Percentiles rank a stretch among this genome's conserved stretches.
These are phyloP conservation scores for Mucor mucedo DNA, from an alignment of 371 early-diverging fungal genomes.

Conservation along the genomic window DNA sequence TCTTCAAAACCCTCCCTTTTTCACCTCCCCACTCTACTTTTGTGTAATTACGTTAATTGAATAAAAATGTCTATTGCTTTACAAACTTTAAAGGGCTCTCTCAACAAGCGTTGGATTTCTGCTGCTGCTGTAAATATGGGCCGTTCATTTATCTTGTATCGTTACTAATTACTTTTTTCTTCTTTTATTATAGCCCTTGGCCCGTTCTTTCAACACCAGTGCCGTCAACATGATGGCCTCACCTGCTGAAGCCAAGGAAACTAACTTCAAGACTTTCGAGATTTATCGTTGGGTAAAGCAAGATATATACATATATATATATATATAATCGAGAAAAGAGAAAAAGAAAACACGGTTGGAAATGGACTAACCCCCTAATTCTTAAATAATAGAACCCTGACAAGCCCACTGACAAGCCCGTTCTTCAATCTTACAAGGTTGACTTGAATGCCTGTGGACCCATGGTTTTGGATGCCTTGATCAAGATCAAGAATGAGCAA, in stretches of 20 bases:
- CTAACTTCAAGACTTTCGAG: constrained; percentile 75
- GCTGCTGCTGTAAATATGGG: constrained; percentile 20
- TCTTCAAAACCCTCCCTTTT: neutral
- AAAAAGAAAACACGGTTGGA: neutral
- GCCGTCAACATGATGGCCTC: constrained; percentile 45
- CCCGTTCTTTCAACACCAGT: constrained; percentile 45
- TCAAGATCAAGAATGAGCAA: constrained; percentile 95
- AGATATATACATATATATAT: constrained; percentile 48
- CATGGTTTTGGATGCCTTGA: constrained; percentile 93
- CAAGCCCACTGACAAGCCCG: constrained; percentile 86
- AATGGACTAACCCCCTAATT: neutral
- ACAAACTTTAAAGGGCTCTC: constrained; percentile 20
- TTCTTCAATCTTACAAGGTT: constrained; percentile 83
- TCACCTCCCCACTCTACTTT: constrained; percentile 10
- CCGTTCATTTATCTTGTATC: neutral
- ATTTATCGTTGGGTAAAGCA: constrained; percentile 86
- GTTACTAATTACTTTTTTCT: neutral
- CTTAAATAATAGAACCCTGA: constrained; percentile 64
- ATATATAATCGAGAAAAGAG: constrained; percentile 8
- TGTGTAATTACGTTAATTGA: constrained; percentile 6
- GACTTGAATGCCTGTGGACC: constrained; percentile 93
- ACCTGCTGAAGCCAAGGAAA: constrained; percentile 50
- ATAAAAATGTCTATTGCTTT: constrained; percentile 31
- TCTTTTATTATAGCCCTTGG: constrained; percentile 43
- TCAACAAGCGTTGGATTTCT: constrained; percentile 29